Base-by-base conservation (phyloP, 352 stramenopile genomes). In the Pythium chondricola region DNA sequence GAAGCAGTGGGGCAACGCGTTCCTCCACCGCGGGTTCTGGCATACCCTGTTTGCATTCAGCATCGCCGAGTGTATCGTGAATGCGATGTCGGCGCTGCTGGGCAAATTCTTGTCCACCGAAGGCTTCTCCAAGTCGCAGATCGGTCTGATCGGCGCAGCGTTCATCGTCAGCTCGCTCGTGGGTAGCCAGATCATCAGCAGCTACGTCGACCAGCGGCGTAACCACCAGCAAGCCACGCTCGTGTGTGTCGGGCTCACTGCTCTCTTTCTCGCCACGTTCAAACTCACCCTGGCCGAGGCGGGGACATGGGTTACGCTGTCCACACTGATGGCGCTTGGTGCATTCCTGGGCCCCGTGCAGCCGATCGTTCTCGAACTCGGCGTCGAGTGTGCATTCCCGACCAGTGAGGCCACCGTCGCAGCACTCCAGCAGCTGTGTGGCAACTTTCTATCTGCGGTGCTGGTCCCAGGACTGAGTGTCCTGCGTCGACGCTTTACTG, bases 381-480 rank as follows among this genome's bases (percentile, higher is more conserved):
- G 76, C 13, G 78, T 88, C 11, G 78, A 90, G 38, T 90, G 78
- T 18, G 65, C 78, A 3, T 84, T 81, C 38, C 78, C 78, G 8
- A 90, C 78, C 3, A 90, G 75, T 35, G 78, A 87, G 41, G 74
- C 78, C 6, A 88, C 78, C 0, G 78, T 90, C 36, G 78, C 78
- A 17, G 78, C 78, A 17, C 61, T 90, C 1, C 75, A 88, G 32
- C 78, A 90, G 32, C 73, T 90, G 39, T 88, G 73, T 52, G 78
- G 78, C 9, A 90, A 90, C 46, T 83, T 88, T 20, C 43, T 90
- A 2, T 88, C 75, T 21, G 78, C 74, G 7, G 64, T 84, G 27
- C 17, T 80, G 0, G 74, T 89, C 10, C 78, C 74, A 10, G 61
- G 61, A 0, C 45, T 89, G 9, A 81, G 70, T 46, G 48, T 67